A percentile compares a stretch with the other conserved stretches of the same genome.
Conservation (phyloP, 1,284 basidiomycete genomes). For the Cryptococcus sp. region DNA sequence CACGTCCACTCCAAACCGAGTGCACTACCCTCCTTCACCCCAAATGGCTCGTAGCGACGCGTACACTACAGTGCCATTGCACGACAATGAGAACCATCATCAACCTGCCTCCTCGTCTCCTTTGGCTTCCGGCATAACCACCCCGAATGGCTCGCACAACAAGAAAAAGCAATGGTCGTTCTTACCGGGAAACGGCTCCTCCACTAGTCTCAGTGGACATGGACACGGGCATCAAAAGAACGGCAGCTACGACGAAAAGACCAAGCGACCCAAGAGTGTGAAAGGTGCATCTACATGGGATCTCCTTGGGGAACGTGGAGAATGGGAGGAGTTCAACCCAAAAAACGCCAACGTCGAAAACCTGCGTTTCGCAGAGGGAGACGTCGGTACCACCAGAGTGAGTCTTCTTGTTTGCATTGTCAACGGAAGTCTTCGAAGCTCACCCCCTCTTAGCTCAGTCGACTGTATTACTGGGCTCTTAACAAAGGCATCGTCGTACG, state of each 20-base stretch:
- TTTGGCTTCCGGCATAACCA: slow-evolving; percentile 21
- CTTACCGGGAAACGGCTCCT: slow-evolving; percentile 20
- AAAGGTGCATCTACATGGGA: slow-evolving; percentile 38
- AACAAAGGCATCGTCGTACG: slow-evolving; percentile 75
- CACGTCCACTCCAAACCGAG: slow-evolving; percentile 16
- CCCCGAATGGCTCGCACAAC: slow-evolving; percentile 27
- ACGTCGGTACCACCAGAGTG: slow-evolving; percentile 51
- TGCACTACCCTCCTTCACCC: slow-evolving; percentile 45
- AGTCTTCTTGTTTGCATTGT: slow-evolving; percentile 5
- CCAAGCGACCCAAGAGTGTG: slow-evolving; percentile 25
- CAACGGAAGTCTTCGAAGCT: not conserved
- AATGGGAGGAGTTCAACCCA: slow-evolving; percentile 53
- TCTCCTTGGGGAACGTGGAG: slow-evolving; percentile 37
- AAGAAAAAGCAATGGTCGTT: slow-evolving; percentile 36
- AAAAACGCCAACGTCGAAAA: slow-evolving; percentile 46
- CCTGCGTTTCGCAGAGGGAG: slow-evolving; percentile 52
- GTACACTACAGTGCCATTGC: slow-evolving; percentile 41
- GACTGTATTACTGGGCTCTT: slow-evolving; percentile 71
- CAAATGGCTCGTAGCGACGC: slow-evolving; percentile 20
- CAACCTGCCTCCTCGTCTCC: slow-evolving; percentile 8
- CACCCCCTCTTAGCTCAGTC: slow-evolving; percentile 25
- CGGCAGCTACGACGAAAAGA: slow-evolving; percentile 13
- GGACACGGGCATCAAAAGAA: slow-evolving; percentile 5
- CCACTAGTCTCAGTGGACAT: slow-evolving; percentile 3
- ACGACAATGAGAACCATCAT: slow-evolving; percentile 19